Percentiles rank a stretch among this genome's conserved stretches.
Conservation (phyloP, 139 green algal species). For the Limnomonas spitsbergensis region DNA sequence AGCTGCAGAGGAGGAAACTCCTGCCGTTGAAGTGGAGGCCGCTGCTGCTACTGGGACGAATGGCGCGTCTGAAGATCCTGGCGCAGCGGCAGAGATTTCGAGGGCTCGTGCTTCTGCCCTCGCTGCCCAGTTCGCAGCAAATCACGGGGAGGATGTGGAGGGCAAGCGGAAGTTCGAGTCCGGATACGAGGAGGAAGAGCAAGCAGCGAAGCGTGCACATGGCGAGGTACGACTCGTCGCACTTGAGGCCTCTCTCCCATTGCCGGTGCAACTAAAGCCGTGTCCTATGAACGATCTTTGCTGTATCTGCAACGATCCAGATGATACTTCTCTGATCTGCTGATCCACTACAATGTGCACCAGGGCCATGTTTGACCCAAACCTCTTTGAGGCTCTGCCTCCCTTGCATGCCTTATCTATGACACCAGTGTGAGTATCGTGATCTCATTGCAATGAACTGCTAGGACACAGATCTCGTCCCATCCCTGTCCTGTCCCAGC, state of each 20-base stretch:
- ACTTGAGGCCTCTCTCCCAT: neutral
- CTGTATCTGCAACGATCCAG: neutral
- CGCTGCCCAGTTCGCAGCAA: conserved; percentile 4
- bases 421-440: too few species aligned
- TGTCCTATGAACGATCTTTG: neutral
- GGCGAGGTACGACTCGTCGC: neutral
- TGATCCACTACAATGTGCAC: neutral
- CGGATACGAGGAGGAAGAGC: neutral
- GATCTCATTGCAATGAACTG: too few species aligned
- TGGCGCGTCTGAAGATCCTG: neutral
- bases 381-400: too few species aligned
- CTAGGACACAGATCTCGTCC: too few species aligned
- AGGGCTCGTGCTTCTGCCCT: conserved; percentile 3
- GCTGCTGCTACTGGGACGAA: neutral
- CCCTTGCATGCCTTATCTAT: too few species aligned
- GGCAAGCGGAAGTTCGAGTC: neutral
- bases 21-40: neutral
- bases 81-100: neutral
- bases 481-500: too few species aligned
- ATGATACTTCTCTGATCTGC: neutral
- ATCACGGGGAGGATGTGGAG: neutral
- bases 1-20: too few species aligned
- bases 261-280: neutral
- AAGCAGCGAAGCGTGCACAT: conserved; percentile 2
- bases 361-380: neutral